These are phyloP conservation scores for Trichoderma gracile DNA, from an alignment of 2,329 filamentous ascomycete genomes.

Conservation along the genomic window DNA sequence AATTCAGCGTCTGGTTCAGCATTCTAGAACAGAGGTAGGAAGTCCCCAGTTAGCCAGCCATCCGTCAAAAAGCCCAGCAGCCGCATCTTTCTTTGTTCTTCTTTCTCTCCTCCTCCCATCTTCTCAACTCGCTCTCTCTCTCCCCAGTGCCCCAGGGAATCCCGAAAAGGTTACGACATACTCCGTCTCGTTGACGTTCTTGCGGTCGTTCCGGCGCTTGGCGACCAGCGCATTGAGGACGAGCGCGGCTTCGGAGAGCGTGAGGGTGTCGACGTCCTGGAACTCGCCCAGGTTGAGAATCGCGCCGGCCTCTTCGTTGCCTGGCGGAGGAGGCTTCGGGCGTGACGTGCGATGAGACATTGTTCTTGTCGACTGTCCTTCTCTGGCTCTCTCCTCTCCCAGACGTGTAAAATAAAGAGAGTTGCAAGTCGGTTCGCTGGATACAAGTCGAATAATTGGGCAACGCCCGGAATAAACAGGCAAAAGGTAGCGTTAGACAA, in stretches of 20 bases:
- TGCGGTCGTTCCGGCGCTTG: slow-evolving; percentile 75
- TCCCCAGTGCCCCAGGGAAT: no score
- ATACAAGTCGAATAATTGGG: background rate
- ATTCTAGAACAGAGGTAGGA: slow-evolving; percentile 52
- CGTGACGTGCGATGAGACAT: slow-evolving; percentile 53
- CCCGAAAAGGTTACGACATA: slow-evolving; percentile 46
- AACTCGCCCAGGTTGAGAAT: slow-evolving; percentile 90
- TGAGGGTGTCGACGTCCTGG: slow-evolving; percentile 85
- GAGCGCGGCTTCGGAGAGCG: slow-evolving; percentile 85
- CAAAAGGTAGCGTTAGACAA: no score
- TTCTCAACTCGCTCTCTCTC: no score
- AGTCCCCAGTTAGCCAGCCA: background rate
- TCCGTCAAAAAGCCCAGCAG: background rate
- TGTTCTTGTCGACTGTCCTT: background rate
- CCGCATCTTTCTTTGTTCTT: background rate
- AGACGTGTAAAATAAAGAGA: background rate
- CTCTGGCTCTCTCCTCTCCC: background rate
- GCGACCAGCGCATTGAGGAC: slow-evolving; percentile 88
- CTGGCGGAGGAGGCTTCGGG: slow-evolving; percentile 66
- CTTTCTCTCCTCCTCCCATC: background rate
- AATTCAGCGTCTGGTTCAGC: slow-evolving; percentile 83
- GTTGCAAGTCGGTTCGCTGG: background rate
- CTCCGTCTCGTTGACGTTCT: slow-evolving; percentile 83
- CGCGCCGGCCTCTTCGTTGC: slow-evolving; percentile 84
- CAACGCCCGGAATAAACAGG: background rate